Base-by-base conservation (phyloP, 2,329 filamentous ascomycete species). In the Whalleya microplaca region DNA sequence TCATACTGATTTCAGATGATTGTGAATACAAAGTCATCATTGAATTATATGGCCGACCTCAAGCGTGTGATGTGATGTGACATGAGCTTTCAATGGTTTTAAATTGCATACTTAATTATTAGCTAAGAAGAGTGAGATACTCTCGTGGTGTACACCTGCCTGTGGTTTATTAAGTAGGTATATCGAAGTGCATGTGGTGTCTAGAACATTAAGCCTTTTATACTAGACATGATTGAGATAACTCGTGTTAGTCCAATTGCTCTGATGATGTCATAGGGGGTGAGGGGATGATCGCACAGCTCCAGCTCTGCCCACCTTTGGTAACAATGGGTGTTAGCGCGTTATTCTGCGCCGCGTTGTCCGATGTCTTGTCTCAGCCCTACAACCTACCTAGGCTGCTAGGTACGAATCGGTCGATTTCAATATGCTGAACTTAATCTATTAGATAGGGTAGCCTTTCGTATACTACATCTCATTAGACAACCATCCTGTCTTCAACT, bases 331-430 rank as follows among this genome's bases (percentile, higher is more conserved):
- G 12, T 12, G 10, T 37, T 53, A 51, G 47, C 47, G 50, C 21
- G 41, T 48, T 59, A 59, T 62, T 57, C 58, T 53, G 16, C 41
- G 51, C 50, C 56, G 48, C 51, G 51, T 54, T 53, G 49, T 49
- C 21, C 45, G 52, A 57, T 56, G 40, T 51, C 19, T 41, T 37
- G 59, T 62, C 58, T 62, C 60, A 63, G 57, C 56, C 56, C 53
- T 59, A 57, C 41, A 43, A 41, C 44, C 42, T 37, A 45, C 51
- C n/a, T n/a, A n/a, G n/a, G n/a, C n/a, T n/a, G n/a, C n/a, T n/a
- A n/a, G n/a, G n/a, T n/a, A n/a, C n/a, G n/a, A n/a, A n/a, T n/a
- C n/a, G n/a, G n/a, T n/a, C n/a, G n/a, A n/a, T n/a, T n/a, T n/a
- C n/a, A n/a, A n/a, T 21, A 52, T 21, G 32, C 21, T 32, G 32